Conservation (phyloP, 768 basidiomycete species). For the Tulasnella sp. region DNA sequence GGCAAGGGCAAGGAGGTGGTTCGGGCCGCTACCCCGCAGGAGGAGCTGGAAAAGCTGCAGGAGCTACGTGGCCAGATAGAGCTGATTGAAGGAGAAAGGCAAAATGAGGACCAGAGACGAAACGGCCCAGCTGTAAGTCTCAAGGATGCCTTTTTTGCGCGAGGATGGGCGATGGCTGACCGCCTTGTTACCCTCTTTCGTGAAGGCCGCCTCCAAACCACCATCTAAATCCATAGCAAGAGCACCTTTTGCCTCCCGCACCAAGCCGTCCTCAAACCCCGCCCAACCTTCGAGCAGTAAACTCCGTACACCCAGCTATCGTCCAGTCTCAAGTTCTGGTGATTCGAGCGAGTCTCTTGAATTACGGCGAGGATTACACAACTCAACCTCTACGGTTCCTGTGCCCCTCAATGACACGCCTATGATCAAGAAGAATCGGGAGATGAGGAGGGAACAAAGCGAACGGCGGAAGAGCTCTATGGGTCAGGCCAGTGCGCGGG, state of each 20-base stretch:
- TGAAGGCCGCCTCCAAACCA: neutral
- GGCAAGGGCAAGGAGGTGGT: slow-evolving; percentile 19
- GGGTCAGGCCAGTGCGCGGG: slow-evolving; percentile 26
- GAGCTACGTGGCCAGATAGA: slow-evolving; percentile 12
- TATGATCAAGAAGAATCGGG: slow-evolving; percentile 31
- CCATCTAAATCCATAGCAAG: neutral
- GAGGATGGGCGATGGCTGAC: neutral
- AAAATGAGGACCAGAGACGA: neutral
- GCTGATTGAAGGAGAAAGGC: slow-evolving; percentile 4
- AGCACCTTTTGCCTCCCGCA: neutral
- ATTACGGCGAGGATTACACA: slow-evolving; percentile 9
- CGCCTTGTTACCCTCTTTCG: neutral
- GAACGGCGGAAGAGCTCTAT: slow-evolving; percentile 32
- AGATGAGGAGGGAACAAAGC: slow-evolving; percentile 28
- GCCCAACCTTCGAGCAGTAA: neutral
- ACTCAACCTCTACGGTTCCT: slow-evolving; percentile 11
- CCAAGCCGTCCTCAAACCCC: neutral
- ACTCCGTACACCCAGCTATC: neutral
- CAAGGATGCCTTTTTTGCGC: neutral
- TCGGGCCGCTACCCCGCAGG: neutral
- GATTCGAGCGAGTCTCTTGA: slow-evolving; percentile 10
- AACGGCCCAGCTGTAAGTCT: neutral
- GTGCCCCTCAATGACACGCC: slow-evolving; percentile 29
- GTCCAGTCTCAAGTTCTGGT: neutral
- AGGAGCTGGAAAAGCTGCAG: slow-evolving; percentile 13